These are phyloP conservation scores for Vachellia pachyceras DNA, from an alignment of 306 rosid genomes.

Conservation along the genomic window DNA sequence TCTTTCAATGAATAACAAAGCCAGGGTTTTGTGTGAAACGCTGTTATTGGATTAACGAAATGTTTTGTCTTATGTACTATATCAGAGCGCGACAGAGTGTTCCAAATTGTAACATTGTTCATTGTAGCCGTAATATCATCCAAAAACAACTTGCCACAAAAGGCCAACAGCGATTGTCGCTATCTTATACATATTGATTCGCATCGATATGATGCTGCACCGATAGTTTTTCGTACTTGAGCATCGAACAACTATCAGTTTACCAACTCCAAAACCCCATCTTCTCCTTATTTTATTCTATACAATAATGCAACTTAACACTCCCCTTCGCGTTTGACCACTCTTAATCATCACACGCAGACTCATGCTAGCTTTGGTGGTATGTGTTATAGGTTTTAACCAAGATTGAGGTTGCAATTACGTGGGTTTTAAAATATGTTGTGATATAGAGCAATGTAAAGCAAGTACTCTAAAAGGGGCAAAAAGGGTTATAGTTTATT, in stretches of 20 bases:
- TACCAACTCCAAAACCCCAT: background rate
- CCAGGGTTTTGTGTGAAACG: constrained; percentile 26
- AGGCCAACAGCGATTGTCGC: constrained; percentile 44
- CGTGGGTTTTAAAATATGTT: too few relatives aligned
- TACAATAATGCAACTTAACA: constrained; percentile 1
- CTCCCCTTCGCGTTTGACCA: background rate
- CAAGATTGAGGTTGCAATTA: background rate
- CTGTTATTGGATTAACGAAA: constrained; percentile 28
- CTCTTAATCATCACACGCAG: background rate
- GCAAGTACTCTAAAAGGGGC: too few relatives aligned
- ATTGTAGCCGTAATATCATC: constrained; percentile 32
- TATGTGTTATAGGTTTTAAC: background rate
- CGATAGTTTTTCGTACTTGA: background rate
- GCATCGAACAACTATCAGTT: background rate
- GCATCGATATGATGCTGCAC: constrained; percentile 17
- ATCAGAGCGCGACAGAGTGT: background rate
- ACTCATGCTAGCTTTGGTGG: background rate
- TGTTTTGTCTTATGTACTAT: constrained; percentile 24
- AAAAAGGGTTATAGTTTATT: too few relatives aligned
- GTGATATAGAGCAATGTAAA: background rate
- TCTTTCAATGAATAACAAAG: constrained; percentile 17
- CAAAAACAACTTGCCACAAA: constrained; percentile 34
- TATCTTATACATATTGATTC: constrained; percentile 37
- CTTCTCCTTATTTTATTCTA: background rate
- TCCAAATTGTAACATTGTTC: constrained; percentile 25